A percentile compares a stretch with the other conserved stretches of the same genome.
These are phyloP conservation scores for Xylaria sp. DNA, from an alignment of 2,329 filamentous ascomycete genomes.

Conservation along the genomic window DNA sequence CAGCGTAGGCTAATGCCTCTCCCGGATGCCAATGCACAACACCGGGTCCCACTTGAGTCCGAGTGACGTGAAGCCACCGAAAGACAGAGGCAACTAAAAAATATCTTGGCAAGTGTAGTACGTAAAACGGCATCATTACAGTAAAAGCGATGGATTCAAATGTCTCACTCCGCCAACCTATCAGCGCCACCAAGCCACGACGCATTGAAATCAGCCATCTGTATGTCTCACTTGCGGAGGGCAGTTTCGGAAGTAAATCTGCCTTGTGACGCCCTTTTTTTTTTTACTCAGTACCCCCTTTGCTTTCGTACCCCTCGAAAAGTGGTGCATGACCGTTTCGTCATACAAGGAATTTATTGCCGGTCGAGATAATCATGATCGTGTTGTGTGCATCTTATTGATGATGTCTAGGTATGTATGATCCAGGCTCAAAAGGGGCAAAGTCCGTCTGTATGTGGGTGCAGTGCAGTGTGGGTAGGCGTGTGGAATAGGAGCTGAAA, in stretches of 20 bases:
- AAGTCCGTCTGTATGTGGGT: not conserved
- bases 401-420: not conserved
- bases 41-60: not conserved
- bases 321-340: slow-evolving; percentile 20
- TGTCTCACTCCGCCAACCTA: slow-evolving; percentile 38
- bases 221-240: slow-evolving; percentile 36
- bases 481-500: slow-evolving; percentile 25
- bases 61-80: not conserved
- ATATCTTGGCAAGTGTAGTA: not conserved
- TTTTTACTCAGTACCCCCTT: not conserved
- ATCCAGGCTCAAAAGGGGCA: slow-evolving; percentile 2
- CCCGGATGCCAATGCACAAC: slow-evolving; percentile 5
- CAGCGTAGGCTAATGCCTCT: not conserved
- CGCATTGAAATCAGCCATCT: slow-evolving; percentile 24
- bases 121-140: not conserved
- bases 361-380: slow-evolving; percentile 1
- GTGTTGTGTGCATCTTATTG: not conserved
- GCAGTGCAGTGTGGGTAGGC: not conserved
- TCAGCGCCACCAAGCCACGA: slow-evolving; percentile 25
- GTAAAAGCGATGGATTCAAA: slow-evolving; percentile 1
- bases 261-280: slow-evolving; percentile 28
- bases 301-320: slow-evolving; percentile 4
- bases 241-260: slow-evolving; percentile 21
- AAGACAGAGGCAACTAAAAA: not conserved
- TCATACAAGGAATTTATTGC: slow-evolving; percentile 8